These are phyloP conservation scores for Starmerella gropengiesseri DNA, from an alignment of 805 yeast species.

Conservation along the genomic window DNA sequence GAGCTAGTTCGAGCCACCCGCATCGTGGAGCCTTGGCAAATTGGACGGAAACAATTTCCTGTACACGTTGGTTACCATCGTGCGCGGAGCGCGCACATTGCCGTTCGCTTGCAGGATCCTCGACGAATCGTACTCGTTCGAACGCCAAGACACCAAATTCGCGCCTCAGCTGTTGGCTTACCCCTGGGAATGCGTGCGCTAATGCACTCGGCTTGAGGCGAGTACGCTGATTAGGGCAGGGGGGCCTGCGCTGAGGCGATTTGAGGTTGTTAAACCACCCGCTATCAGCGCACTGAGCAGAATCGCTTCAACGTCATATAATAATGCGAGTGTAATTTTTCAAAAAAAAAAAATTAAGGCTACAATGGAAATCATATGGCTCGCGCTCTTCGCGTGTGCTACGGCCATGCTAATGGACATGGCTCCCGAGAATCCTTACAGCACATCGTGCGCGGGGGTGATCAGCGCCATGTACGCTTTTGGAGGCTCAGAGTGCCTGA, in stretches of 20 bases:
- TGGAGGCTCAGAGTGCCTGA: constrained; percentile 1
- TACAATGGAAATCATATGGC: neutral
- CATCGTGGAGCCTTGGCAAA: neutral
- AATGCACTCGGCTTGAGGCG: neutral
- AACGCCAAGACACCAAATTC: too few relatives aligned
- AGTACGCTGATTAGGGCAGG: neutral
- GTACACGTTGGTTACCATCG: too few relatives aligned
- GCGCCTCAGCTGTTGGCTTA: neutral
- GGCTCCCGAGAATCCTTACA: constrained; percentile 10
- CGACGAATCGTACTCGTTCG: too few relatives aligned
- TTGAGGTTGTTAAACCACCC: constrained; percentile 2
- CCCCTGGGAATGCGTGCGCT: neutral
- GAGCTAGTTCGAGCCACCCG: neutral
- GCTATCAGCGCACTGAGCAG: constrained; percentile 6
- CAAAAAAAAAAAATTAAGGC: neutral
- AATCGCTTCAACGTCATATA: neutral
- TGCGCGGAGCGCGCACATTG: too few relatives aligned
- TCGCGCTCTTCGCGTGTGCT: neutral
- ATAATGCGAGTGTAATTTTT: neutral
- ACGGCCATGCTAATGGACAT: constrained; percentile 11
- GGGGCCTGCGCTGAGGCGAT: constrained; percentile 2
- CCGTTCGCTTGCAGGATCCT: too few relatives aligned
- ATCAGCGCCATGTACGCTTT: constrained; percentile 10
- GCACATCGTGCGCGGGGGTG: constrained; percentile 7
- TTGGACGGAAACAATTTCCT: too few relatives aligned